Evolutionary conservation across 1,284 basidiomycete species (phyloP).

Genomic region (Inonotus obliquus): DNA sequence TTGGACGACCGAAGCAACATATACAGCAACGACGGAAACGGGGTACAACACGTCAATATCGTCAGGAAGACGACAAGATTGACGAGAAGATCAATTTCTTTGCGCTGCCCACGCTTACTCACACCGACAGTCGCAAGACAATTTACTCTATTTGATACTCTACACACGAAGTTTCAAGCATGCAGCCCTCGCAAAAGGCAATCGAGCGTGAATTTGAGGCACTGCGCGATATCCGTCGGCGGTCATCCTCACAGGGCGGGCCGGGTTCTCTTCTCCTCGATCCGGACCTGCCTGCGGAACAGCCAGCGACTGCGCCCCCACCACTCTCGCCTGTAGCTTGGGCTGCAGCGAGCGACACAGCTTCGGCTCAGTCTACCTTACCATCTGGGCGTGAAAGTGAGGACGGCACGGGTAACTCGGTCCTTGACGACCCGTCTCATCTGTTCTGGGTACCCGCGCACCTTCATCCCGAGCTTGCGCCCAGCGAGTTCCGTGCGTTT

Average conservation of each 20-base stretch:
- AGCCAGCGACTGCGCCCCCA: slow-evolving; percentile 31
- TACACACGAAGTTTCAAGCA: slow-evolving; percentile 23
- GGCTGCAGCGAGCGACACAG: slow-evolving; percentile 38
- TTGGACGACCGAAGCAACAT: not conserved
- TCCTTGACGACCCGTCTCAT: slow-evolving; percentile 69
- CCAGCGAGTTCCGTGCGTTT: slow-evolving; percentile 91
- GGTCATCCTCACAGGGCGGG: slow-evolving; percentile 66
- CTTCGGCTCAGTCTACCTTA: slow-evolving; percentile 38
- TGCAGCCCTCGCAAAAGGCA: slow-evolving; percentile 79
- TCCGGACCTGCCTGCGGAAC: slow-evolving; percentile 76
- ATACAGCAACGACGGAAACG: not conserved
- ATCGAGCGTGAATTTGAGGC: slow-evolving; percentile 85
- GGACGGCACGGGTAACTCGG: slow-evolving; percentile 21
- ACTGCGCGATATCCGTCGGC: slow-evolving; percentile 74
- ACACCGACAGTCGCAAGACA: not conserved
- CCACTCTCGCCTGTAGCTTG: slow-evolving; percentile 46
- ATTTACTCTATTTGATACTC: not conserved
- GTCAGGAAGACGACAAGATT: not conserved
- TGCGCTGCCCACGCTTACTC: not conserved
- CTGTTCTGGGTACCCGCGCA: slow-evolving; percentile 98
- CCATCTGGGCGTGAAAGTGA: slow-evolving; percentile 37
- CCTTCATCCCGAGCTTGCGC: slow-evolving; percentile 95
- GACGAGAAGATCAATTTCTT: not conserved
- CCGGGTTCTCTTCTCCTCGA: slow-evolving; percentile 80
- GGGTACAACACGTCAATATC: not conserved